These are phyloP conservation scores for Candolleomyces eurysporus DNA, from an alignment of 768 basidiomycete species.

Conservation along the genomic window DNA sequence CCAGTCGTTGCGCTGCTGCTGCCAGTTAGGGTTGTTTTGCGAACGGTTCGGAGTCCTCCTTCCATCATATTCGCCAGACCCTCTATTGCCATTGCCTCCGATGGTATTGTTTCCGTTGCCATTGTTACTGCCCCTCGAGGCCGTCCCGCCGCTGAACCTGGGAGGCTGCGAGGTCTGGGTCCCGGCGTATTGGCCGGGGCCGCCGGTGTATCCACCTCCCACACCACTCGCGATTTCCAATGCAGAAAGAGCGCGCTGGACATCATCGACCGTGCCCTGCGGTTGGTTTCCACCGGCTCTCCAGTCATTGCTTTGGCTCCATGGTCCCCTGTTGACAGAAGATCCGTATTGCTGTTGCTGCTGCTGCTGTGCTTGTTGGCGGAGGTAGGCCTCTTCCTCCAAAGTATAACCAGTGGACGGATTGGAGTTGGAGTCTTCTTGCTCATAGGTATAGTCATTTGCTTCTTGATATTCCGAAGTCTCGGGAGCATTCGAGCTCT, in stretches of 20 bases:
- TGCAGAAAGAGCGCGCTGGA: slow-evolving; percentile 68
- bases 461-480: slow-evolving; percentile 40
- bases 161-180: slow-evolving; percentile 62
- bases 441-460: slow-evolving; percentile 48
- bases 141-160: slow-evolving; percentile 47
- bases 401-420: not conserved
- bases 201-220: slow-evolving; percentile 17
- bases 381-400: slow-evolving; percentile 54
- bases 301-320: slow-evolving; percentile 67
- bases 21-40: slow-evolving; percentile 18
- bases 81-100: slow-evolving; percentile 36
- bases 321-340: slow-evolving; percentile 62
- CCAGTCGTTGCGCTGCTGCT: slow-evolving; percentile 32
- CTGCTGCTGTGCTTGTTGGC: slow-evolving; percentile 35
- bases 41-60: slow-evolving; percentile 50
- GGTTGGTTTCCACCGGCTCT: slow-evolving; percentile 34
- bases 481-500: slow-evolving; percentile 39
- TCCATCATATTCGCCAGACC: slow-evolving; percentile 65
- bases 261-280: slow-evolving; percentile 61
- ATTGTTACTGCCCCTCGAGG: slow-evolving; percentile 22
- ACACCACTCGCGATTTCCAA: slow-evolving; percentile 55
- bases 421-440: slow-evolving; percentile 33
- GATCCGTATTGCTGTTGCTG: slow-evolving; percentile 44
- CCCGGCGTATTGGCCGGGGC: slow-evolving; percentile 33
- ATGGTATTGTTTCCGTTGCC: slow-evolving; percentile 34